Percentiles rank a stretch among this genome's conserved stretches.
These are phyloP conservation scores for Chlorella sp. DNA, from an alignment of 139 green algal species.

Conservation along the genomic window DNA sequence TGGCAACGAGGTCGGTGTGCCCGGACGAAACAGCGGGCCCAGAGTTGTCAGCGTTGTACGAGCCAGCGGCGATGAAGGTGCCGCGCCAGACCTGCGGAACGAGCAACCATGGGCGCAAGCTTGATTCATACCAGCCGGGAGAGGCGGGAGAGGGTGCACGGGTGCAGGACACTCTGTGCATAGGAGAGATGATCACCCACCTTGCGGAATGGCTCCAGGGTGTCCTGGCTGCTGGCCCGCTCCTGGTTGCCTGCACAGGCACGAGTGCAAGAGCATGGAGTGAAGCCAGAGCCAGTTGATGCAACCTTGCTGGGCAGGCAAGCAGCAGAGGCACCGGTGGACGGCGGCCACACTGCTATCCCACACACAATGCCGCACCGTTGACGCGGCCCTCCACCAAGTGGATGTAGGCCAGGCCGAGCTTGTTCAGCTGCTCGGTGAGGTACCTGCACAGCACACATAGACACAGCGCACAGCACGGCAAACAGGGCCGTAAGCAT, in stretches of 20 bases:
- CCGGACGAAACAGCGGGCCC: slow-evolving; percentile 32
- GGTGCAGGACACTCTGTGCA: too few species aligned
- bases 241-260: neutral
- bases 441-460: slow-evolving; percentile 37
- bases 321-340: neutral
- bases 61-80: slow-evolving; percentile 67
- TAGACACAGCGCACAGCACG: neutral
- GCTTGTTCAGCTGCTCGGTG: slow-evolving; percentile 56
- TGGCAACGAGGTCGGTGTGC: slow-evolving; percentile 45
- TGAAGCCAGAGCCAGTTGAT: too few species aligned
- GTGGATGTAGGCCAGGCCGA: slow-evolving; percentile 68
- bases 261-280: too few species aligned
- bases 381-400: slow-evolving; percentile 61
- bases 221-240: neutral
- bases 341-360: too few species aligned
- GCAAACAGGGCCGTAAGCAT: too few species aligned
- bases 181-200: too few species aligned
- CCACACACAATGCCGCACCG: slow-evolving; percentile 30
- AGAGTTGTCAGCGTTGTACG: slow-evolving; percentile 46
- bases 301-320: too few species aligned
- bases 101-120: too few species aligned
- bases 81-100: slow-evolving; percentile 29
- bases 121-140: too few species aligned
- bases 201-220: neutral
- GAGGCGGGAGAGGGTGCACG: neutral